Evolutionary conservation across 2,329 filamentous ascomycete species (phyloP).

Genomic region (Pestalotiopsis sp.): DNA sequence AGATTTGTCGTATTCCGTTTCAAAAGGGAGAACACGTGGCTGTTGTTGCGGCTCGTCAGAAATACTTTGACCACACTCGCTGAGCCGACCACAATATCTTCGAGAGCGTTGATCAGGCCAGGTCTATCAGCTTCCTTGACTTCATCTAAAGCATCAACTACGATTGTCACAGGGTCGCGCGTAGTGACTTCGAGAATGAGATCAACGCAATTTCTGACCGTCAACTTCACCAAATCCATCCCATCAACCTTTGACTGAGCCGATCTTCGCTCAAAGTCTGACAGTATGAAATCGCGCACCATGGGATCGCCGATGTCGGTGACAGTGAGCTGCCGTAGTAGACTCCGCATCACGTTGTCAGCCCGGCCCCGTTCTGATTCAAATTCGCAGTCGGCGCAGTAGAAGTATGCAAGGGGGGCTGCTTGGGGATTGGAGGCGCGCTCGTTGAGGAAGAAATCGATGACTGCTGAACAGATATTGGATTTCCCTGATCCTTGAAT

Average conservation of each 20-base stretch:
- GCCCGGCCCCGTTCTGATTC: background rate
- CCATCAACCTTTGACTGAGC: background rate
- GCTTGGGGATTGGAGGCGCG: background rate
- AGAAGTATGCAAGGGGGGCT: background rate
- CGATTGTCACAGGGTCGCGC: background rate
- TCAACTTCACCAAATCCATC: background rate
- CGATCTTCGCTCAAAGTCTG: background rate
- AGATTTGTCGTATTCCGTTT: background rate
- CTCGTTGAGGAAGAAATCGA: background rate
- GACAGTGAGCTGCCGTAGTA: background rate
- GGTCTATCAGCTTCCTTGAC: background rate
- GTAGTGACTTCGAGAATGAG: background rate
- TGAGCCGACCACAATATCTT: background rate
- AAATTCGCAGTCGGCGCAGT: background rate
- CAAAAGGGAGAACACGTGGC: background rate
- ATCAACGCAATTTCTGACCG: background rate
- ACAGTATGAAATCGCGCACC: background rate
- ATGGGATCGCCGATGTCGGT: background rate
- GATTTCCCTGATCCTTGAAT: conserved; percentile 1
- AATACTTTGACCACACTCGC: background rate
- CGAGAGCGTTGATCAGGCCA: background rate
- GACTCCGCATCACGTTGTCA: background rate
- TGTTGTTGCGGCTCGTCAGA: background rate
- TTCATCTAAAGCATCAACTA: background rate
- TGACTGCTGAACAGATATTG: background rate